Evolutionary conservation across 495 filamentous ascomycete genomes (phyloP), one percentile per base, ranked within the genome.

Genomic region (Talaromyces wortmannii): DNA sequence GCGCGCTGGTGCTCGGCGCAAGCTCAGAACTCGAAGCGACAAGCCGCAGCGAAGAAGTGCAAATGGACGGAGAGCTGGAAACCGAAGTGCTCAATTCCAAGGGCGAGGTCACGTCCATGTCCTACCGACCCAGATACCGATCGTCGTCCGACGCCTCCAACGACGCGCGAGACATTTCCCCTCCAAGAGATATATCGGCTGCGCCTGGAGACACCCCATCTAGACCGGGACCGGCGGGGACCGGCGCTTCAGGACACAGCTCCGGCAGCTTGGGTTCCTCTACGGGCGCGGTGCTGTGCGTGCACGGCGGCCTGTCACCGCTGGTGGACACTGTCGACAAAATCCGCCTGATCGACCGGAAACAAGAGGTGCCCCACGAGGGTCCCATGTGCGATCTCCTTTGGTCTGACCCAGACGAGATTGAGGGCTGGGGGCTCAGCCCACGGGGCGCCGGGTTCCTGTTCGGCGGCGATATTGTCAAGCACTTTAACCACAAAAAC

Each of bases 301-400:
- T 98, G 0, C 94, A 98, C 68, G 94, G 94, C 46, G 94, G 94
- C 4, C 76, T 98, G 31, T 91, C 87, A 33, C 94, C 94, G 2
- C 76, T 96, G 8, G 89, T 98, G 60, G 95, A 97, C 66, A 89
- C 79, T 13, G 88, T 98, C 50, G 95, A 98, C 70, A 96, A 96
- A 67, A 98, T 98, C 69, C 83, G 95, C 29, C 77, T 97, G 13
- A 80, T 98, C 29, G 94, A 98, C 70, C 84, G 94, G 45, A 98
- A 97, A 70, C 94, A 98, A 71, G 94, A 98, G 70, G 94, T 98
- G 3, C 94, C 94, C 0, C 94, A 98, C 69, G 94, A 98, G 76
- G 94, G 94, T 51, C 90, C 94, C 60, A 98, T 98, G 94, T 98
- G 94, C 68, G 94, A 98, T 72, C 76, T 98, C 5, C 79, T 98